These are phyloP conservation scores for Taxawa tesnikishii DNA, from an alignment of 2,329 filamentous ascomycete species.

Conservation along the genomic window DNA sequence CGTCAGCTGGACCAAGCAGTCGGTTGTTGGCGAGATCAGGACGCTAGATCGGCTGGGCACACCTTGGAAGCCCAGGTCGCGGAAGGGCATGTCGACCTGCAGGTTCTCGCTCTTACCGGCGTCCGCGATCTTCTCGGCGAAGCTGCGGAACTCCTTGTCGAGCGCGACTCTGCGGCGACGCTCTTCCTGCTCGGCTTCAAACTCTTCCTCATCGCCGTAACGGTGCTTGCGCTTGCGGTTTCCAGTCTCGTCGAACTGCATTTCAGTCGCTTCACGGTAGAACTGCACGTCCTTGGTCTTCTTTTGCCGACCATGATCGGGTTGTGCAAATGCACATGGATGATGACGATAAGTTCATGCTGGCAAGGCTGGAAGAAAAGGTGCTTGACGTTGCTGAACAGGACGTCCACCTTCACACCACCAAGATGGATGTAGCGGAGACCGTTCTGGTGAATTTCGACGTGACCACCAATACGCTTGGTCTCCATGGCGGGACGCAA, in stretches of 20 bases:
- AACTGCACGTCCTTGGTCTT: conserved; percentile 99
- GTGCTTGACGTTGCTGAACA: conserved; percentile 98
- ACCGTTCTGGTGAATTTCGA: conserved; percentile 98
- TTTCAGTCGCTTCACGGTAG: conserved; percentile 93
- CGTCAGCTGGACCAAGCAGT: conserved; percentile 91
- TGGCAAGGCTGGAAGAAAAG: conserved; percentile 97
- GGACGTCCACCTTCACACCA: conserved; percentile 78
- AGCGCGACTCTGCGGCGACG: conserved; percentile 80
- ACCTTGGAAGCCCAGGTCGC: conserved; percentile 92
- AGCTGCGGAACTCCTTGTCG: conserved; percentile 89
- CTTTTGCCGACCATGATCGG: conserved; percentile 97
- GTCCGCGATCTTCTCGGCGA: conserved; percentile 95
- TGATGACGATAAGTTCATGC: conserved; percentile 93
- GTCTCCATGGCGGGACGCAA: conserved; percentile 91
- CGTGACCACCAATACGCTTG: conserved; percentile 88
- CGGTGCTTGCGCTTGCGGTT: conserved; percentile 96
- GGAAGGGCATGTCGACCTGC: conserved; percentile 91
- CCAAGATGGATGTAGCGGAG: conserved; percentile 75
- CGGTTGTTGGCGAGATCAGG: conserved; percentile 88
- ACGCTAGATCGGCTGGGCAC: conserved; percentile 94
- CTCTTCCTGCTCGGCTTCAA: conserved; percentile 96
- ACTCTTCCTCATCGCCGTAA: conserved; percentile 96
- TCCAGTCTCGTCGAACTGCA: conserved; percentile 96
- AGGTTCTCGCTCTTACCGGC: conserved; percentile 83
- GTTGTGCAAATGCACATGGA: conserved; percentile 95